phyloP scores from a whole-genome alignment of 31 red algal genomes.

The Porphyra umbilicalis region DNA sequence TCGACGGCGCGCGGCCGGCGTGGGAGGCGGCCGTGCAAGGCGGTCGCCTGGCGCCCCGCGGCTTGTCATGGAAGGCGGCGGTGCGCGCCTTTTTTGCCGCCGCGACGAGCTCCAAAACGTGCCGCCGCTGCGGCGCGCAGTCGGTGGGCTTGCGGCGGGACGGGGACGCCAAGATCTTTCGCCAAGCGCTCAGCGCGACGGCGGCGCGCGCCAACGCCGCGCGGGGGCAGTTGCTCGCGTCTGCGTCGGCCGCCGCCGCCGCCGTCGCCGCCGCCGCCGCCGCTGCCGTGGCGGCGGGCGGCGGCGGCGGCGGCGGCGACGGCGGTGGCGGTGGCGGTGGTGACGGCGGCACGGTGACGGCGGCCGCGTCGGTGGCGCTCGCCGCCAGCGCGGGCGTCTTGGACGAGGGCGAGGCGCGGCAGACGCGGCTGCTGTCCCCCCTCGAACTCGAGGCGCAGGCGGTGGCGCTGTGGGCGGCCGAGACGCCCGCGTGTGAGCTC shows the following conservation, averaged over 20 bases:
- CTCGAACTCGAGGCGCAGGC: slow-evolving; percentile 50
- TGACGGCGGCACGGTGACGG: neutral
- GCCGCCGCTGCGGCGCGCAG: neutral
- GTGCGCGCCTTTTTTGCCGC: neutral
- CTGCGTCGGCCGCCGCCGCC: neutral
- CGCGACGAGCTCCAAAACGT: neutral
- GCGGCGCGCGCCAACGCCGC: neutral
- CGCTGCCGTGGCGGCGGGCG: neutral
- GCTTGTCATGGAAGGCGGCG: neutral
- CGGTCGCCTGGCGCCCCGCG: neutral
- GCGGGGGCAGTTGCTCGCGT: neutral
- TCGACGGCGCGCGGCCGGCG: neutral
- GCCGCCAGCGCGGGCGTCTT: neutral
- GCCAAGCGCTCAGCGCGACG: neutral
- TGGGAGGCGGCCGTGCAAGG: neutral
- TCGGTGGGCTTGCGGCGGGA: neutral
- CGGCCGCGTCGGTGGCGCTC: neutral
- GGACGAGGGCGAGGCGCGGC: neutral
- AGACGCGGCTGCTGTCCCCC: slow-evolving; percentile 29
- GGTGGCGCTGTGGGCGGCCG: slow-evolving; percentile 25
- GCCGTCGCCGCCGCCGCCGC: neutral
- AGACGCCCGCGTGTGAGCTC: slow-evolving; percentile 50
- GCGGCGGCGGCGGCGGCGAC: neutral
- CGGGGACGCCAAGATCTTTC: neutral
- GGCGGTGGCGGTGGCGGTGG: neutral